phyloP scores from a whole-genome alignment of 768 basidiomycete genomes.

The Boletus coccyginus region DNA sequence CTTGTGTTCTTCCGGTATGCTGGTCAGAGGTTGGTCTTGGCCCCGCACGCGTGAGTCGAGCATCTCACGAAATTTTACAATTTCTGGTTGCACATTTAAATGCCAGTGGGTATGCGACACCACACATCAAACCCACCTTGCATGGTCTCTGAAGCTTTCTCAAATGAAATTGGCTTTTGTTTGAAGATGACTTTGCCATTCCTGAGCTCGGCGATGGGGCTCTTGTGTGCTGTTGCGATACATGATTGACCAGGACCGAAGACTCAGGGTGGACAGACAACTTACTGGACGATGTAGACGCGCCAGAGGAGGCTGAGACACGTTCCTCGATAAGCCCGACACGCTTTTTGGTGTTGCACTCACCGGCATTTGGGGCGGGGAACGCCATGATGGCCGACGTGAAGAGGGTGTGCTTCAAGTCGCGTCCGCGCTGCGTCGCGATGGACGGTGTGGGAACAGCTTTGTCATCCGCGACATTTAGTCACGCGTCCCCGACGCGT shows the following conservation, averaged over 20 bases:
- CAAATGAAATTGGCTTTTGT: constrained; percentile 71
- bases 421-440: constrained; percentile 24
- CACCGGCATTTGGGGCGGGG: constrained; percentile 14
- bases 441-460: constrained; percentile 28
- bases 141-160: constrained; percentile 79
- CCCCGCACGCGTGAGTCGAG: constrained; percentile 52
- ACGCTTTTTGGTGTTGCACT: constrained; percentile 7
- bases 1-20: constrained; percentile 65
- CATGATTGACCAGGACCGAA: neutral
- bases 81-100: constrained; percentile 44
- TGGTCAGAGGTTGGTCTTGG: constrained; percentile 47
- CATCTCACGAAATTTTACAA: constrained; percentile 74
- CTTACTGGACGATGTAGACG: constrained; percentile 18
- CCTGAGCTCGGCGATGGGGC: constrained; percentile 58
- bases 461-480: constrained; percentile 36
- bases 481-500: constrained; percentile 51
- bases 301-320: constrained; percentile 11
- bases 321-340: constrained; percentile 1
- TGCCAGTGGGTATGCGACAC: neutral
- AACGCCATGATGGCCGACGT: constrained; percentile 20
- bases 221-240: constrained; percentile 38
- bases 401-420: constrained; percentile 10
- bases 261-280: neutral
- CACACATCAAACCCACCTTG: constrained; percentile 51
- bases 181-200: constrained; percentile 75